phyloP scores from a whole-genome alignment of 2,329 filamentous ascomycete genomes.

The Cladosporium phlei region DNA sequence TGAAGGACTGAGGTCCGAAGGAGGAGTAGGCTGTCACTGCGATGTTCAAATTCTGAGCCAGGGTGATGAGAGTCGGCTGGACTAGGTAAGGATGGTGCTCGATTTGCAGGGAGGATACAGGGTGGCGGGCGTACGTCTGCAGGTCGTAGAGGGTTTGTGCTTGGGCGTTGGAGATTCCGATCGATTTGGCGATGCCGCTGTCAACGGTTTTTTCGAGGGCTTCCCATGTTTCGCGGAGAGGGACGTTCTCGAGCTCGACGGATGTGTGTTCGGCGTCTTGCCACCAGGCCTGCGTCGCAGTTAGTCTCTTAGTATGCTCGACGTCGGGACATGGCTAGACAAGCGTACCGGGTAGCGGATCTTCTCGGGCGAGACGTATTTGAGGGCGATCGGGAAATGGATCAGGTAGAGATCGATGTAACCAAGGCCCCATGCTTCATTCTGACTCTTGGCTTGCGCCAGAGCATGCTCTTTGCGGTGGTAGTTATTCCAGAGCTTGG shows the following conservation, averaged over 20 bases:
- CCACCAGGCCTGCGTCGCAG: neutral
- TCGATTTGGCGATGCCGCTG: slow-evolving; percentile 60
- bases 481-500: slow-evolving; percentile 86
- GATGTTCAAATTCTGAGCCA: slow-evolving; percentile 66
- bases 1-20: slow-evolving; percentile 74
- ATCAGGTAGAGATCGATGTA: slow-evolving; percentile 69
- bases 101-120: slow-evolving; percentile 74
- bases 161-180: slow-evolving; percentile 46
- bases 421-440: slow-evolving; percentile 72
- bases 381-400: slow-evolving; percentile 36
- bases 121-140: slow-evolving; percentile 69
- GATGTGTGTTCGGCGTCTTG: slow-evolving; percentile 49
- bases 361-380: slow-evolving; percentile 17
- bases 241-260: slow-evolving; percentile 61
- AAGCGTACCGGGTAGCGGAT: slow-evolving; percentile 16
- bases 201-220: slow-evolving; percentile 73
- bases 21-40: slow-evolving; percentile 77
- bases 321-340: slow-evolving; percentile 41
- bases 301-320: neutral
- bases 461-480: slow-evolving; percentile 69
- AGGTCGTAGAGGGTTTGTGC: slow-evolving; percentile 64
- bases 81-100: slow-evolving; percentile 88
- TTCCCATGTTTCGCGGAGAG: slow-evolving; percentile 75
- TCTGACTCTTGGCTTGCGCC: slow-evolving; percentile 65
- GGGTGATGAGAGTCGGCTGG: slow-evolving; percentile 64